Evolutionary conservation across 2,329 filamentous ascomycete genomes (phyloP).

Genomic region (Nemania bipapillata): DNA sequence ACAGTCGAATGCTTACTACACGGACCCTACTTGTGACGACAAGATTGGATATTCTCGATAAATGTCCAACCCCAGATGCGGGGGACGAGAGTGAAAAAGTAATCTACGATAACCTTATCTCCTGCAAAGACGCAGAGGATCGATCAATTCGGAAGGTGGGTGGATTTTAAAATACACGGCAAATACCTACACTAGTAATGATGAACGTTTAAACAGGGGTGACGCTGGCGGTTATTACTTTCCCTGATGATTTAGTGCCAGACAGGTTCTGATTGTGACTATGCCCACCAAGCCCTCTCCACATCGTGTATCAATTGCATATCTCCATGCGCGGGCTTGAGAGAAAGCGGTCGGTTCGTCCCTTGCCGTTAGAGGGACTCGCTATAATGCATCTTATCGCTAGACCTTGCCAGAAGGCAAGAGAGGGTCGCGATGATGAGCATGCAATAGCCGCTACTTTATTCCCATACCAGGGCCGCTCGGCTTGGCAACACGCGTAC

Average conservation of each 20-base stretch:
- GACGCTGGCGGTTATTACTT: not conserved
- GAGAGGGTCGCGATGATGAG: slow-evolving; percentile 7
- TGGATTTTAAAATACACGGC: slow-evolving; percentile 25
- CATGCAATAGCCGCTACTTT: not conserved
- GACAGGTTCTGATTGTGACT: slow-evolving; percentile 3
- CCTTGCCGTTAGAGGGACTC: slow-evolving; percentile 11
- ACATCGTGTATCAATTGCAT: not conserved
- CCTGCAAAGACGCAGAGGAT: slow-evolving; percentile 10
- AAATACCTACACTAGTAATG: slow-evolving; percentile 1
- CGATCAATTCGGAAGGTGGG: slow-evolving; percentile 27
- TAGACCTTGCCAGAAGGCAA: not conserved
- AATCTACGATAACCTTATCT: slow-evolving; percentile 31
- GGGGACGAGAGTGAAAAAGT: slow-evolving; percentile 6
- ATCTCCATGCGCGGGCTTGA: not conserved
- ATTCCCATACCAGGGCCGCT: not conserved
- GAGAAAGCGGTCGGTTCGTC: not conserved
- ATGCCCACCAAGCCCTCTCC: slow-evolving; percentile 5
- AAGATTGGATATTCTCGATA: not conserved
- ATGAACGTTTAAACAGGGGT: too few species aligned
- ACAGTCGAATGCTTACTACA: slow-evolving; percentile 16
- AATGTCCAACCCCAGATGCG: slow-evolving; percentile 15
- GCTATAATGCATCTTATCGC: not conserved
- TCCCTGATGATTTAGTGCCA: not conserved
- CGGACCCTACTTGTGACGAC: not conserved
- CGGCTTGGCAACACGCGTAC: not conserved